These are phyloP conservation scores for Phytophthora citrophthora DNA, from an alignment of 352 stramenopile genomes.

Conservation along the genomic window DNA sequence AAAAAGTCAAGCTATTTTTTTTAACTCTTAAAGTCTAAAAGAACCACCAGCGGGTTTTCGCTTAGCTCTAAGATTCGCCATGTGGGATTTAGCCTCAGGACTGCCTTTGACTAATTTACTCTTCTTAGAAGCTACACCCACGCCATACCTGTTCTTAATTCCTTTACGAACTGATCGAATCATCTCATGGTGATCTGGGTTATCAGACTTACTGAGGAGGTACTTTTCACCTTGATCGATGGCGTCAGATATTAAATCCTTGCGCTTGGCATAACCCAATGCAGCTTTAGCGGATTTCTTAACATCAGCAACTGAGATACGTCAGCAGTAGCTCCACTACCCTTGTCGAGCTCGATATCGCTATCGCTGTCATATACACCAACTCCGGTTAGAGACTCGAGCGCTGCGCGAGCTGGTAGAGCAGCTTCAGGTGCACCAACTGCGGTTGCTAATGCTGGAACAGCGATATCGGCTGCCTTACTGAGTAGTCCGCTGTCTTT, in stretches of 20 bases:
- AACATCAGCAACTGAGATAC: constrained; percentile 10
- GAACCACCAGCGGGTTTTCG: too few relatives aligned
- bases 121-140: constrained; percentile 14
- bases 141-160: constrained; percentile 11
- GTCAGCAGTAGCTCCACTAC: not conserved
- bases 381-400: constrained; percentile 12
- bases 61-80: too few relatives aligned
- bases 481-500: constrained; percentile 12
- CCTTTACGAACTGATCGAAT: not conserved
- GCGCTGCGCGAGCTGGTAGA: constrained; percentile 13
- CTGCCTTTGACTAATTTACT: constrained; percentile 5
- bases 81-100: too few relatives aligned
- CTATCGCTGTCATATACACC: not conserved
- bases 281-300: constrained; percentile 9
- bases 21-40: too few relatives aligned
- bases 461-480: constrained; percentile 7
- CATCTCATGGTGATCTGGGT: not conserved
- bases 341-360: too few relatives aligned
- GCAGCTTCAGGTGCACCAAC: constrained; percentile 4
- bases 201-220: constrained; percentile 1
- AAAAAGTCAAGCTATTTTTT: too few relatives aligned
- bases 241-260: constrained; percentile 10
- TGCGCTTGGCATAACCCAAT: constrained; percentile 17
- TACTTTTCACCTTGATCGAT: constrained; percentile 16
- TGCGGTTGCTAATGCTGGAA: constrained; percentile 9